Conservation (phyloP, 176 grass and related monocot species). For the Zizania latifolia region DNA sequence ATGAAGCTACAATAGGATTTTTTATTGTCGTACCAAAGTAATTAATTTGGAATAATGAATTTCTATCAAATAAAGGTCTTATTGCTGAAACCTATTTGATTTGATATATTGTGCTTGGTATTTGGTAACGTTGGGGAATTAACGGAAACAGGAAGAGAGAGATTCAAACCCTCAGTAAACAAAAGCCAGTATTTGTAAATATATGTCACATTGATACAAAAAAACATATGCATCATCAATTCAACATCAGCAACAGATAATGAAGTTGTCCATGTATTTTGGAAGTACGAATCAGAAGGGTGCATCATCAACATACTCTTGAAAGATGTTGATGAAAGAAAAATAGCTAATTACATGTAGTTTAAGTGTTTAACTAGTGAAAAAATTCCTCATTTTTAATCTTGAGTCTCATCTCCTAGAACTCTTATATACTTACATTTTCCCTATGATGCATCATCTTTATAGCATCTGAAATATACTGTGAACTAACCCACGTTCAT, state of each 20-base stretch:
- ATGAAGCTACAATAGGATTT: too few relatives aligned
- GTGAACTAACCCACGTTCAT: background rate
- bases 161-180: too few relatives aligned
- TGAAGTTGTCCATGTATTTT: constrained; percentile 1
- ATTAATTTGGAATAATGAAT: too few relatives aligned
- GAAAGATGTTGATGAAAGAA: too few relatives aligned
- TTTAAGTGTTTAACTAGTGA: background rate
- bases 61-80: too few relatives aligned
- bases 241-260: constrained; percentile 11
- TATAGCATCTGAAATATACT: background rate
- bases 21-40: too few relatives aligned
- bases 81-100: too few relatives aligned
- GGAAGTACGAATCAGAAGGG: constrained; percentile 2
- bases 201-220: constrained; percentile 6
- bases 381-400: background rate
- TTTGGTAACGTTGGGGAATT: too few relatives aligned
- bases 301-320: background rate
- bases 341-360: background rate
- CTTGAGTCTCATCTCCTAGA: background rate
- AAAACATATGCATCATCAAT: constrained; percentile 10
- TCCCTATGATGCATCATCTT: background rate
- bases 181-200: background rate
- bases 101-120: too few relatives aligned
- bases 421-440: constrained; percentile 10
- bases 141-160: too few relatives aligned